Evolutionary conservation across 1,284 basidiomycete genomes (phyloP), one percentile per base, ranked within the genome.

Genomic region (Austroboletus novae-zelandiae): DNA sequence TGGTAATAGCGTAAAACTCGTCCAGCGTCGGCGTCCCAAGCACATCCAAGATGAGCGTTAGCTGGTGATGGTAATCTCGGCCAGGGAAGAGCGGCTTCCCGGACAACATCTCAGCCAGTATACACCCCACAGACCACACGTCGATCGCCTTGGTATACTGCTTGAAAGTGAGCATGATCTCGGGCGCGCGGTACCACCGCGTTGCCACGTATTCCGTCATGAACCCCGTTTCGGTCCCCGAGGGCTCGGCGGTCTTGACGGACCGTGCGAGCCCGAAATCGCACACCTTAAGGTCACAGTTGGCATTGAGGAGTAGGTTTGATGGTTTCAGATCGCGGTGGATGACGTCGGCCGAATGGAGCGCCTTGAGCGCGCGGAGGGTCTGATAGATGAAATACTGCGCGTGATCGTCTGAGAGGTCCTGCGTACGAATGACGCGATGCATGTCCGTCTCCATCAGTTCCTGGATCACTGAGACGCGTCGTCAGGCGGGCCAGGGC

Each of bases 171-270:
- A 97, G 78, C 94, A 97, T 96, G 71, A 96, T 94, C 69, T 96
- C 94, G 1, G 94, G 94, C 0, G 94, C 94, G 39, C 94, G 84
- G 65, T 96, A 96, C 94, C 89, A 92, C 56, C 88, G 77, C 11
- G 94, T 97, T 4, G 94, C 94, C 42, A 97, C 94, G 65, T 96
- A 95, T 83, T 92, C 88, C 0, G 92, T 95, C 92, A 95, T 94
- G 73, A 93, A 93, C 1, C 91, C 91, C 0, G 85, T 89, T 62
- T 83, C 83, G 5, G 86, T 91, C 31, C 89, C 88, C 25, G 85
- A 87, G 0, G 91, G 89, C 61, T 91, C 83, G 9, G 89, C 89
- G 9, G 91, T 93, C 71, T 86, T 89, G 29, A 92, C 89, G 18
- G 86, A 89, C 31, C 93, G 80, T 3, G 94, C 94, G 25, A 97